Evolutionary conservation across 2,329 filamentous ascomycete genomes (phyloP).

Genomic region (Pseudogymnoascus sp.): DNA sequence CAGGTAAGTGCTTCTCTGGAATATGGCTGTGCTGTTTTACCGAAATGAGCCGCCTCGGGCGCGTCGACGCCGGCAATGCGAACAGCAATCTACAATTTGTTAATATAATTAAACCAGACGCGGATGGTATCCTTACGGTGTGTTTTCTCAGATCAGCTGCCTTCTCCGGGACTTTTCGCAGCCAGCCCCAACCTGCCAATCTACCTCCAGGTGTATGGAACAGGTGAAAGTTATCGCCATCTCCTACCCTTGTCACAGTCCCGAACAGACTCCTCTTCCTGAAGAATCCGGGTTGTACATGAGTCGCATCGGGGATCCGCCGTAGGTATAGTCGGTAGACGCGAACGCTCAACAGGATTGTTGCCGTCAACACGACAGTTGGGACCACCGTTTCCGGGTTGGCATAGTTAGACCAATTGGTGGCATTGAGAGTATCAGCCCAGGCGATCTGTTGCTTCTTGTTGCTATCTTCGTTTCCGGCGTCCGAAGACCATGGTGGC

Average conservation of each 20-base stretch:
- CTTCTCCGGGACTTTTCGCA: constrained; percentile 64
- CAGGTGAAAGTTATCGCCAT: constrained; percentile 91
- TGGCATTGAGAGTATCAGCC: constrained; percentile 40
- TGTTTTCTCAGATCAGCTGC: constrained; percentile 66
- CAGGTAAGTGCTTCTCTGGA: constrained; percentile 74
- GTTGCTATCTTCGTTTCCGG: constrained; percentile 24
- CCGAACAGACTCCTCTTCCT: constrained; percentile 73
- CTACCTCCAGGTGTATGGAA: constrained; percentile 93
- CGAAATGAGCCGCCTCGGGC: constrained; percentile 89
- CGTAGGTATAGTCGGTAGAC: constrained; percentile 74
- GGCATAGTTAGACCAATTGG: constrained; percentile 49
- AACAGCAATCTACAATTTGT: constrained; percentile 62
- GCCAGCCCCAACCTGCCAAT: constrained; percentile 86
- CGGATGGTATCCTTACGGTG: constrained; percentile 52
- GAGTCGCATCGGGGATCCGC: constrained; percentile 70
- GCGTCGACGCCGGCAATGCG: constrained; percentile 90
- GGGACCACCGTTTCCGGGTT: constrained; percentile 50
- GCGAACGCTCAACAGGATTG: constrained; percentile 47
- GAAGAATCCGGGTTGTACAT: constrained; percentile 71
- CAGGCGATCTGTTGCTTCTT: constrained; percentile 35
- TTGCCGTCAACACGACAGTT: constrained; percentile 48
- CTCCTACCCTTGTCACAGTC: constrained; percentile 85
- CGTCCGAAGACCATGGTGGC: constrained; percentile 40
- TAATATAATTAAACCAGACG: constrained; percentile 15
- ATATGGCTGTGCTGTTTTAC: constrained; percentile 77